These are phyloP conservation scores for Pichia sp. DNA, from an alignment of 1,139 yeast genomes.

Conservation along the genomic window DNA sequence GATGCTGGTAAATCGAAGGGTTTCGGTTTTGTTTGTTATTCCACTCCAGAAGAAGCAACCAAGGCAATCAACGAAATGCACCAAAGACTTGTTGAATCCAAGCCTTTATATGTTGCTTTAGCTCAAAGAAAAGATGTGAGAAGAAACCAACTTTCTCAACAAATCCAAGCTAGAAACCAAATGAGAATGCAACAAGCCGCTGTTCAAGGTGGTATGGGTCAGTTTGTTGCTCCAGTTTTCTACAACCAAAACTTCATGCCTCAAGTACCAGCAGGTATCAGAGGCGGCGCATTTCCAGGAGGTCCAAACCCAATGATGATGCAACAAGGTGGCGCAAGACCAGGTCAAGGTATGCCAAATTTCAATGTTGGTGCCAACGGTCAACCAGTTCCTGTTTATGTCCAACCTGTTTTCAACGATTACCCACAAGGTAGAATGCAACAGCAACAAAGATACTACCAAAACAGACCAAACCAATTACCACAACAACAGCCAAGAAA, in stretches of 20 bases:
- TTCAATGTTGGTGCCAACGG: constrained; percentile 80
- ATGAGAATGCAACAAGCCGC: constrained; percentile 95
- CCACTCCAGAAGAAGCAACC: constrained; percentile 98
- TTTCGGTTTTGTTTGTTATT: constrained; percentile 97
- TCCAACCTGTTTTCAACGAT: constrained; percentile 75
- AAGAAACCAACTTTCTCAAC: constrained; percentile 96
- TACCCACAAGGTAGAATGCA: constrained; percentile 39
- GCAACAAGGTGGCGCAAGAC: constrained; percentile 55
- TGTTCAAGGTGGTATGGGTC: constrained; percentile 84
- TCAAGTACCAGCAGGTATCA: constrained; percentile 69
- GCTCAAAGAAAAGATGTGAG: constrained; percentile 99
- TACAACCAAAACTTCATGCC: constrained; percentile 74
- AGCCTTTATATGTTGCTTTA: constrained; percentile 97
- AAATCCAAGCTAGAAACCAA: constrained; percentile 97
- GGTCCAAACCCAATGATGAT: constrained; percentile 84
- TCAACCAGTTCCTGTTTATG: constrained; percentile 73
- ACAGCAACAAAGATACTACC: constrained; percentile 39
- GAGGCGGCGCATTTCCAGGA: constrained; percentile 83
- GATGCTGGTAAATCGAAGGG: constrained; percentile 95
- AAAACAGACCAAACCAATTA: constrained; percentile 32
- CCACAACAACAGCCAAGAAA: constrained; percentile 20
- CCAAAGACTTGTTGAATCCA: constrained; percentile 92
- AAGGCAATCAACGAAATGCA: constrained; percentile 98
- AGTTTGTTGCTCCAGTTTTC: constrained; percentile 93
- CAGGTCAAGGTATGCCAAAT: constrained; percentile 57